phyloP scores from a whole-genome alignment of 2,329 filamentous ascomycete genomes.

The Botrytis byssoidea region DNA sequence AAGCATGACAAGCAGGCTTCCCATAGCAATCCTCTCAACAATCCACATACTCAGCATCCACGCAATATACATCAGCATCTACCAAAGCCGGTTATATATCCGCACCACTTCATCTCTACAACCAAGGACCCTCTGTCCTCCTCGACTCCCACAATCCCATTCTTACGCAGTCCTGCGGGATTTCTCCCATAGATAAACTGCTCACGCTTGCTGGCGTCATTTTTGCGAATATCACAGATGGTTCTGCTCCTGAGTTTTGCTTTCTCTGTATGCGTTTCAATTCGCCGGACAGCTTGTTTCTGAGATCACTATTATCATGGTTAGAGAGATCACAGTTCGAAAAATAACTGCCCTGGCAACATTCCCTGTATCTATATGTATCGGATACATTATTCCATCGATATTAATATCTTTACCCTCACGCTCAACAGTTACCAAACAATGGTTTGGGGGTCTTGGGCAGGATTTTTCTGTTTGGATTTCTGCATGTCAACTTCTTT shows the following conservation, averaged over 20 bases:
- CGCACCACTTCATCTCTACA: neutral
- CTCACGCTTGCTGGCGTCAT: neutral
- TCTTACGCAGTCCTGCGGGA: neutral
- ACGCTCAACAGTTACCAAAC: neutral
- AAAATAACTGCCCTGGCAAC: neutral
- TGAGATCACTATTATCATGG: too few relatives aligned
- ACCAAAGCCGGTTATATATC: neutral
- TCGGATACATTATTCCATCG: neutral
- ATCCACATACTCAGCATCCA: neutral
- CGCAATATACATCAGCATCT: neutral
- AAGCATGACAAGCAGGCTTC: rapidly evolving
- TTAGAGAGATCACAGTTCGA: neutral
- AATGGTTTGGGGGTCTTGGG: neutral
- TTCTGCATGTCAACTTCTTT: neutral
- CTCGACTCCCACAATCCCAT: neutral
- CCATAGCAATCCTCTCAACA: neutral
- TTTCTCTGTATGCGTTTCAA: neutral
- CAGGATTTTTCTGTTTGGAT: neutral
- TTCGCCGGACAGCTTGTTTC: neutral
- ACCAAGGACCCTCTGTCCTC: neutral
- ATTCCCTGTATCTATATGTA: neutral
- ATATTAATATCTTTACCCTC: neutral
- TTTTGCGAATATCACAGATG: neutral
- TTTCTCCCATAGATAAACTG: rapidly evolving
- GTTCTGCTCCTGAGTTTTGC: neutral